phyloP scores from a whole-genome alignment of 2,329 filamentous ascomycete species.

The Fusarium ramigenum region DNA sequence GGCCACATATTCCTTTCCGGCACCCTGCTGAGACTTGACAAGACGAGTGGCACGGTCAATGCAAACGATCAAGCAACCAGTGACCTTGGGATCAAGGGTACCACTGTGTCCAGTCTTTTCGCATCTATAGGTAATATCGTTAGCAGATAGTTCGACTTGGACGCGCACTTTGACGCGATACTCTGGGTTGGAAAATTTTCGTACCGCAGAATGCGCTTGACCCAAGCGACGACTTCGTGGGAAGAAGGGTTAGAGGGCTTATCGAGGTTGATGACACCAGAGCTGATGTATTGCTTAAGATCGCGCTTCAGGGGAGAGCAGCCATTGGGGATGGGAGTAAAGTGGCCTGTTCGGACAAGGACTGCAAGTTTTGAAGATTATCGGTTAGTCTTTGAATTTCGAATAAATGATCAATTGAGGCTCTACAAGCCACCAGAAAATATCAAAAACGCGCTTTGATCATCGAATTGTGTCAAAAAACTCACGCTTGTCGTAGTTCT shows the following conservation, averaged over 20 bases:
- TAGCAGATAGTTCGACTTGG: slow-evolving; percentile 9
- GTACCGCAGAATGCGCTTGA: slow-evolving; percentile 95
- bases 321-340: slow-evolving; percentile 94
- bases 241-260: slow-evolving; percentile 93
- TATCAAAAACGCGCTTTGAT: not conserved
- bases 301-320: slow-evolving; percentile 92
- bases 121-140: slow-evolving; percentile 42
- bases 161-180: slow-evolving; percentile 23
- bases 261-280: slow-evolving; percentile 93
- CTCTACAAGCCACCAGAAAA: not conserved
- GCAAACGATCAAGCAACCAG: slow-evolving; percentile 92
- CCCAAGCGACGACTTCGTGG: slow-evolving; percentile 99
- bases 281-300: slow-evolving; percentile 95
- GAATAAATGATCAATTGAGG: slow-evolving; percentile 5
- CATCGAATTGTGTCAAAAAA: slow-evolving; percentile 32
- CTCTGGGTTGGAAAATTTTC: slow-evolving; percentile 33
- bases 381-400: slow-evolving; percentile 27
- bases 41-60: slow-evolving; percentile 96
- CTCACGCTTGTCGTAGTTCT: slow-evolving; percentile 94
- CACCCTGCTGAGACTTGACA: slow-evolving; percentile 98
- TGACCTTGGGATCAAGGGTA: slow-evolving; percentile 98
- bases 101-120: slow-evolving; percentile 99
- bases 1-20: slow-evolving; percentile 98
- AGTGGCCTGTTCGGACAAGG: slow-evolving; percentile 92
- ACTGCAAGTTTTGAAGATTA: slow-evolving; percentile 61